phyloP scores from a whole-genome alignment of 495 filamentous ascomycete genomes.

The Letharia columbiana region DNA sequence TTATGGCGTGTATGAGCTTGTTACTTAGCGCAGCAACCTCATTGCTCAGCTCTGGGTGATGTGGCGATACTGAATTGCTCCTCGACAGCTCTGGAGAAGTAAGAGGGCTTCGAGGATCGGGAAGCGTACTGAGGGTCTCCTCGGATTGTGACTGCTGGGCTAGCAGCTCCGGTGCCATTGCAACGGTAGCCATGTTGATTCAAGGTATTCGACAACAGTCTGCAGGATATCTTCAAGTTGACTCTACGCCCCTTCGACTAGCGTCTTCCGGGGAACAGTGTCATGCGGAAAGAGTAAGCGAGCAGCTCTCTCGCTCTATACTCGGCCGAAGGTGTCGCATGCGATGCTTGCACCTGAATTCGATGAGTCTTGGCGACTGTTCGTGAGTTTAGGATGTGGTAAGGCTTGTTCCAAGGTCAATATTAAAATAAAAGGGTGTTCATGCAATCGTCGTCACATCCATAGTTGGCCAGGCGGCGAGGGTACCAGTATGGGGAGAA shows the following conservation, averaged over 20 bases:
- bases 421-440: neutral
- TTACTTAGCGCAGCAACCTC: slow-evolving; percentile 89
- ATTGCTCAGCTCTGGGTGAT: slow-evolving; percentile 71
- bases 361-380: neutral
- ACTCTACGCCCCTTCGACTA: neutral
- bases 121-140: slow-evolving; percentile 44
- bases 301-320: neutral
- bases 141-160: slow-evolving; percentile 29
- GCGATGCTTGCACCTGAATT: neutral
- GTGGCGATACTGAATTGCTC: slow-evolving; percentile 35
- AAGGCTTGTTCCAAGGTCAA: neutral
- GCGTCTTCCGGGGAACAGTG: neutral
- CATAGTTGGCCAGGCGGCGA: neutral
- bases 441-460: neutral
- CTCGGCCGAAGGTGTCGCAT: neutral
- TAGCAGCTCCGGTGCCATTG: slow-evolving; percentile 23
- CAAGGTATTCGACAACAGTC: neutral
- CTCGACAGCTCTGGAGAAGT: slow-evolving; percentile 32
- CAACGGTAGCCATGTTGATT: slow-evolving; percentile 26
- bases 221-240: neutral
- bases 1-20: slow-evolving; percentile 94
- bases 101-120: slow-evolving; percentile 40
- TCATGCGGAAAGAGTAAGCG: slow-evolving; percentile 1
- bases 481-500: neutral
- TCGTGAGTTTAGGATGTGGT: neutral